phyloP scores from a whole-genome alignment of 345 rosid species.

The Gossypium ekmanianum region DNA sequence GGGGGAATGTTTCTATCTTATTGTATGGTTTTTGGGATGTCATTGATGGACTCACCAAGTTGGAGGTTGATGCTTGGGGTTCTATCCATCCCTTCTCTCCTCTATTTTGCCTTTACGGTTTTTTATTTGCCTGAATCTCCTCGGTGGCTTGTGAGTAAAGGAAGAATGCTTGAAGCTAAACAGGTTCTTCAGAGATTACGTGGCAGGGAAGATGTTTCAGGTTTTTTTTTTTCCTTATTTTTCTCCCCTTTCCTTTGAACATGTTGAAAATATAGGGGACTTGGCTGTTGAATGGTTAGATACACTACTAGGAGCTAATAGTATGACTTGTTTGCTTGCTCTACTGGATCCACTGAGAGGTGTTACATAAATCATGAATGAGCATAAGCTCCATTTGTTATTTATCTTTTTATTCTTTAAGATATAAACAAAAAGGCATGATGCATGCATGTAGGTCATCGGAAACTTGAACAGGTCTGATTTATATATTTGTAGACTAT shows the following conservation, averaged over 20 bases:
- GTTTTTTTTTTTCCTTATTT: slow-evolving; percentile 29
- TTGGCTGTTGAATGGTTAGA: background rate
- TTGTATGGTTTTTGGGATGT: slow-evolving; percentile 90
- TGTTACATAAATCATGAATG: background rate
- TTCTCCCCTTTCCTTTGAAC: background rate
- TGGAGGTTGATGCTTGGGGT: slow-evolving; percentile 97
- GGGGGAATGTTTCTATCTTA: slow-evolving; percentile 93
- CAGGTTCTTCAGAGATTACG: slow-evolving; percentile 78
- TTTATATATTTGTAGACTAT: background rate
- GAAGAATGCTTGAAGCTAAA: slow-evolving; percentile 84
- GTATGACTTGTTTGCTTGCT: background rate
- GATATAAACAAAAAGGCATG: background rate
- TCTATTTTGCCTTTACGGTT: slow-evolving; percentile 59
- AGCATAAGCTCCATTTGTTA: background rate
- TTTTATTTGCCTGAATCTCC: slow-evolving; percentile 98
- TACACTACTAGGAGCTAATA: background rate
- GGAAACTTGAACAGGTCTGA: background rate
- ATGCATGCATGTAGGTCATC: background rate
- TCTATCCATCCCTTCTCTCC: slow-evolving; percentile 75
- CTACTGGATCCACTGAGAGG: background rate
- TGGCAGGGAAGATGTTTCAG: slow-evolving; percentile 91
- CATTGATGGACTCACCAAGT: slow-evolving; percentile 61
- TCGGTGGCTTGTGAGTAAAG: slow-evolving; percentile 98
- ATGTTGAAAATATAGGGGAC: background rate
- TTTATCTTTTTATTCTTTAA: background rate